Evolutionary conservation across 2,329 filamentous ascomycete species (phyloP).

Genomic region (Alternaria postmessia): DNA sequence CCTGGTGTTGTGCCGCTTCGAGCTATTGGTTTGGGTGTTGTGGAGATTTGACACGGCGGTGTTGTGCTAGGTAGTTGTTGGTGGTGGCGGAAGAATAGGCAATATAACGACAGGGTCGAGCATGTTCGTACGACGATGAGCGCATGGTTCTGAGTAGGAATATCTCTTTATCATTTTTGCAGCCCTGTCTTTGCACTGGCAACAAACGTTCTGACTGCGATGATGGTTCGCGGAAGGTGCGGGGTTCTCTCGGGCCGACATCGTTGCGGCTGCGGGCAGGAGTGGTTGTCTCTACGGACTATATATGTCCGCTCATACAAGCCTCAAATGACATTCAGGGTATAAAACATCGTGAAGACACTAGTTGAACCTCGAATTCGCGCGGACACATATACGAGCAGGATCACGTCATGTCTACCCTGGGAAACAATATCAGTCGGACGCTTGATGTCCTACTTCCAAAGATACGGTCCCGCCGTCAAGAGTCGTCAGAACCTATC

Average conservation of each 20-base stretch:
- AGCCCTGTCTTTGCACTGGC: not conserved
- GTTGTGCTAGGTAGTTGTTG: not conserved
- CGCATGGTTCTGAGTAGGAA: not conserved
- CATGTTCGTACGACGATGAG: slow-evolving; percentile 2
- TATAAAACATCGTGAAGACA: not conserved
- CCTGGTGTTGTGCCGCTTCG: slow-evolving; percentile 10
- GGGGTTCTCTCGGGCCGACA: slow-evolving; percentile 17
- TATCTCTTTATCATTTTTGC: not conserved
- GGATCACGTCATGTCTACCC: slow-evolving; percentile 29
- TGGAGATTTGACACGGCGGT: slow-evolving; percentile 5
- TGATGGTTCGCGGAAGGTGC: slow-evolving; percentile 5
- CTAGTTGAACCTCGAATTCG: not conserved
- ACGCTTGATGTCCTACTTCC: slow-evolving; percentile 41
- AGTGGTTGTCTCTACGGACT: not conserved
- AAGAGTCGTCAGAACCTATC: slow-evolving; percentile 67
- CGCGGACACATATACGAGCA: not conserved
- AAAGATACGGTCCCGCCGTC: slow-evolving; percentile 31
- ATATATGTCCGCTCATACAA: not conserved
- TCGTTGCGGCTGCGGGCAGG: not conserved
- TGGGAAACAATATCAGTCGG: slow-evolving; percentile 40
- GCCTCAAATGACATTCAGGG: not conserved
- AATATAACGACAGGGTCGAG: slow-evolving; percentile 8
- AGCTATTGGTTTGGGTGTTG: slow-evolving; percentile 7
- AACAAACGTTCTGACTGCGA: not conserved
- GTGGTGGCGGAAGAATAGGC: slow-evolving; percentile 9